phyloP scores from a whole-genome alignment of 2,329 filamentous ascomycete genomes.

The Sarocladium brachiariae region DNA sequence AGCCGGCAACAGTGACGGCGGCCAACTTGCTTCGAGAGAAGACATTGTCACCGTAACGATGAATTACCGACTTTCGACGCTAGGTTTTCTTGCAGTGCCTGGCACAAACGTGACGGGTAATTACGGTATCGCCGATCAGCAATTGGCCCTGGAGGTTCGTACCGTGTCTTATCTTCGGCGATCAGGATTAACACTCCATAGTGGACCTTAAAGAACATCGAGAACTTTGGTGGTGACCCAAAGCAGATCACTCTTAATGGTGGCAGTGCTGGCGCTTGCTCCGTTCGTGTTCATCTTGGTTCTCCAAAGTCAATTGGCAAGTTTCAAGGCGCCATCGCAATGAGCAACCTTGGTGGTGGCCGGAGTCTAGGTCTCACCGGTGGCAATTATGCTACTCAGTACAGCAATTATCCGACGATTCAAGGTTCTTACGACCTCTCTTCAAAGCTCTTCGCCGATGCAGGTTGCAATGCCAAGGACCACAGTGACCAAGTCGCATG shows the following conservation, averaged over 20 bases:
- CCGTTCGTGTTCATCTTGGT: constrained; percentile 15
- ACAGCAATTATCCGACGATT: neutral
- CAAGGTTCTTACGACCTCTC: neutral
- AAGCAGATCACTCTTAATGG: constrained; percentile 46
- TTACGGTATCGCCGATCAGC: neutral
- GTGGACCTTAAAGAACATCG: constrained; percentile 47
- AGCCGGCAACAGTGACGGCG: constrained; percentile 27
- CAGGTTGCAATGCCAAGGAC: neutral
- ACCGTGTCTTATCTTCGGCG: neutral
- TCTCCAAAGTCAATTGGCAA: neutral
- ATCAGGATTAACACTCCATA: constrained; percentile 15
- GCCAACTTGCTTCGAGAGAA: constrained; percentile 22
- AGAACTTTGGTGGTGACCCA: constrained; percentile 46
- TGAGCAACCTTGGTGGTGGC: neutral
- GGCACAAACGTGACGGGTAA: neutral
- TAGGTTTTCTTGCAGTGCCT: constrained; percentile 32
- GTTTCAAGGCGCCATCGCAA: neutral
- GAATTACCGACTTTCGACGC: constrained; percentile 32
- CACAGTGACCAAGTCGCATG: neutral
- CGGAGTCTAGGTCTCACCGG: neutral
- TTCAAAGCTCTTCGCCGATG: neutral
- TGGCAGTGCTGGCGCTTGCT: constrained; percentile 43
- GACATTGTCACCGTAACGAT: constrained; percentile 38
- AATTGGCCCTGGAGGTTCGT: neutral
- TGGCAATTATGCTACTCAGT: neutral